Conservation (phyloP, 768 basidiomycete species). For the Termitomyces sp. region DNA sequence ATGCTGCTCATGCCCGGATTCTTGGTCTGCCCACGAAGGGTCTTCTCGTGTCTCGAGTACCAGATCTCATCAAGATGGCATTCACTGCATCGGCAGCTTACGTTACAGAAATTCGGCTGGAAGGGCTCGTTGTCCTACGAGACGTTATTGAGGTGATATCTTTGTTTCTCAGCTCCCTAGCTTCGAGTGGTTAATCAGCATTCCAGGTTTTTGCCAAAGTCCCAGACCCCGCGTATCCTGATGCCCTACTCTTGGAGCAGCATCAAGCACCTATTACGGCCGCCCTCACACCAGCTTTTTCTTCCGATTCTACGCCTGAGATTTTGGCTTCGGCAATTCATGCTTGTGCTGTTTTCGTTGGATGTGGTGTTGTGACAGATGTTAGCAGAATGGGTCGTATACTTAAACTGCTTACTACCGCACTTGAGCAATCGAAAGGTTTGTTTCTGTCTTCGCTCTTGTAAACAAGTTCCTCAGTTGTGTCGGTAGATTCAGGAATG, state of each 20-base stretch:
- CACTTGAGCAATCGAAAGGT: conserved; percentile 91
- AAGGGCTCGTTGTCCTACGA: conserved; percentile 81
- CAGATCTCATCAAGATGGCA: conserved; percentile 95
- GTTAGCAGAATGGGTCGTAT: conserved; percentile 90
- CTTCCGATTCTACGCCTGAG: conserved; percentile 91
- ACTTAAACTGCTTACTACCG: conserved; percentile 78
- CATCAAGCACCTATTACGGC: conserved; percentile 98
- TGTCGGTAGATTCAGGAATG: conserved; percentile 65
- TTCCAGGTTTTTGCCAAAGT: conserved; percentile 81
- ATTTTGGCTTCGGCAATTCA: conserved; percentile 89
- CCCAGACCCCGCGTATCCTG: conserved; percentile 91
- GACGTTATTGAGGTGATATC: conserved; percentile 82
- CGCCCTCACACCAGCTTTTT: conserved; percentile 94
- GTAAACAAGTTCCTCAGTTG: background rate
- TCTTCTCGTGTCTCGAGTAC: conserved; percentile 78
- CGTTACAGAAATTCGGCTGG: conserved; percentile 90
- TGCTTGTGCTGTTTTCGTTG: conserved; percentile 92
- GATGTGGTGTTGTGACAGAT: conserved; percentile 91
- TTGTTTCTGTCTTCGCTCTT: conserved; percentile 3
- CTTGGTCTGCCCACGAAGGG: conserved; percentile 52
- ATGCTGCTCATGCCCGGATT: conserved; percentile 62
- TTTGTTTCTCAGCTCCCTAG: background rate
- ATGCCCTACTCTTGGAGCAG: conserved; percentile 87
- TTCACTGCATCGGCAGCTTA: conserved; percentile 97
- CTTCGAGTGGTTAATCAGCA: background rate